Conservation (phyloP, 495 filamentous ascomycete genomes). For the Hypoxylon fragiforme region DNA sequence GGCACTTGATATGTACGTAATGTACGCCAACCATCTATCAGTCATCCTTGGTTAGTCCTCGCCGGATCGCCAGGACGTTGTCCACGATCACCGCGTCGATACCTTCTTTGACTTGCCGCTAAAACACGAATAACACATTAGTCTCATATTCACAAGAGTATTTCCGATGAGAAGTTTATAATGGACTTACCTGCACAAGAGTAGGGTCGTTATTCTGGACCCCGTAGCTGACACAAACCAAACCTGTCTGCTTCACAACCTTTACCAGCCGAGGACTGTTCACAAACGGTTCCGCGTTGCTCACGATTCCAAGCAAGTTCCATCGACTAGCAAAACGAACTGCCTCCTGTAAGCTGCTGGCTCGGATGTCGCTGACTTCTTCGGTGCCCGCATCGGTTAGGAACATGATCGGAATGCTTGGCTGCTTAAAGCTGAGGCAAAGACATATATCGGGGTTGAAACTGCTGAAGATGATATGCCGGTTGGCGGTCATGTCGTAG, state of each 20-base stretch:
- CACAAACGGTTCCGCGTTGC: constrained; percentile 79
- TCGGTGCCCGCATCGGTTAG: constrained; percentile 81
- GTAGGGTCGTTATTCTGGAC: constrained; percentile 80
- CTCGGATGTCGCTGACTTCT: constrained; percentile 84
- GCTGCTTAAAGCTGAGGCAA: constrained; percentile 90
- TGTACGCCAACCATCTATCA: too few species aligned
- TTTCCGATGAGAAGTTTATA: neutral
- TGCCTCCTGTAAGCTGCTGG: constrained; percentile 89
- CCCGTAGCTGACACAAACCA: constrained; percentile 97
- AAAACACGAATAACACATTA: constrained; percentile 28
- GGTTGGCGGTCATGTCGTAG: constrained; percentile 66
- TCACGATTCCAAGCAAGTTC: constrained; percentile 92
- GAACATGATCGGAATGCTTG: constrained; percentile 92
- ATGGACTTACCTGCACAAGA: constrained; percentile 73
- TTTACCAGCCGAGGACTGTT: constrained; percentile 86
- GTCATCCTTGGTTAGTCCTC: constrained; percentile 48
- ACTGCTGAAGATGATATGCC: constrained; percentile 91
- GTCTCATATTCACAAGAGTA: constrained; percentile 6
- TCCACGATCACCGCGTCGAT: constrained; percentile 98
- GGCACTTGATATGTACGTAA: too few species aligned
- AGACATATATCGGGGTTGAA: constrained; percentile 98
- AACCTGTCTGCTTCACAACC: constrained; percentile 91
- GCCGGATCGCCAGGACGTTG: constrained; percentile 76
- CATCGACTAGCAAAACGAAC: constrained; percentile 91
- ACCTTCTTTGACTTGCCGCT: constrained; percentile 91